Evolutionary conservation across 2,329 filamentous ascomycete species (phyloP).

Genomic region (Cryoendolithus antarcticus): DNA sequence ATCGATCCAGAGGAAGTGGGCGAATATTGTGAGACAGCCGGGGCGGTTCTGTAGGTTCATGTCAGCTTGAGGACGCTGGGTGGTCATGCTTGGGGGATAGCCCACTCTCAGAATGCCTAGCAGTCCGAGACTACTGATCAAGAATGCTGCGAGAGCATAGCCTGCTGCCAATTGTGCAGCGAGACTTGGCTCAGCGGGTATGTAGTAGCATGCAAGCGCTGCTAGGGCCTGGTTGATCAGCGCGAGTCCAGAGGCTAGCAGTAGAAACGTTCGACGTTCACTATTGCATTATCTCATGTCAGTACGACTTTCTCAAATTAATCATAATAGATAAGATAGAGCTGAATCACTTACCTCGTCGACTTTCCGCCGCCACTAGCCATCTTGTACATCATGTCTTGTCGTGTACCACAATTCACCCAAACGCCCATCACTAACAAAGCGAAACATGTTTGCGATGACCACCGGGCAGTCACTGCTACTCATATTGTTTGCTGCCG

Average conservation of each 20-base stretch:
- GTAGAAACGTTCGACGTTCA: neutral
- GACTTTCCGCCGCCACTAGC: too few species aligned
- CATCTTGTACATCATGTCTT: too few species aligned
- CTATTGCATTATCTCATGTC: constrained; percentile 5
- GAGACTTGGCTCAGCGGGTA: constrained; percentile 2
- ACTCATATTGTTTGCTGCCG: too few species aligned
- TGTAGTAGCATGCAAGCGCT: constrained; percentile 2
- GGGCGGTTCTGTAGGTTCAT: too few species aligned
- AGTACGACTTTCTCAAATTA: too few species aligned
- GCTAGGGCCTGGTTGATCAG: constrained; percentile 3
- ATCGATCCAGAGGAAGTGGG: constrained; percentile 3
- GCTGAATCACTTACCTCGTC: too few species aligned
- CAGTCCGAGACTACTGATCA: constrained; percentile 3
- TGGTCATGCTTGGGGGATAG: constrained; percentile 1
- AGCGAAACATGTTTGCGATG: too few species aligned
- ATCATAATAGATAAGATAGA: too few species aligned
- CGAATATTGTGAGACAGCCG: neutral
- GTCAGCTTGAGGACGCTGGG: too few species aligned
- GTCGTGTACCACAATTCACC: too few species aligned
- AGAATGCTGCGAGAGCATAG: constrained; percentile 3
- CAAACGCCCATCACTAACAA: too few species aligned
- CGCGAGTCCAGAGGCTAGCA: neutral
- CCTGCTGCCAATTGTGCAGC: constrained; percentile 2
- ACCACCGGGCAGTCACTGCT: too few species aligned
- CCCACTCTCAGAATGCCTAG: constrained; percentile 1